These are phyloP conservation scores for Taiwanofungus camphoratus DNA, from an alignment of 1,284 basidiomycete species.

Conservation along the genomic window DNA sequence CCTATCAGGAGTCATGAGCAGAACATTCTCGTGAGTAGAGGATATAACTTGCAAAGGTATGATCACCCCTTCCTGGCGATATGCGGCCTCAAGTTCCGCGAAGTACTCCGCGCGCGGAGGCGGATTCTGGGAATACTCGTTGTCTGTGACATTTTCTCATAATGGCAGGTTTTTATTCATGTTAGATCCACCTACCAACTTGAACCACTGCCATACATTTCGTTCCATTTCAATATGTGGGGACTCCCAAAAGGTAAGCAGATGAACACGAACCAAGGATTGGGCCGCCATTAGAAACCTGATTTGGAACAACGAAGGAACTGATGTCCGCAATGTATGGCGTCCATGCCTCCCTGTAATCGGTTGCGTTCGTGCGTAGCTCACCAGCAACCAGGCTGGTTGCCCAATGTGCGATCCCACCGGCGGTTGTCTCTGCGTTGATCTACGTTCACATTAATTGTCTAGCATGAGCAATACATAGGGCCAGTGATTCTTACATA, in stretches of 20 bases:
- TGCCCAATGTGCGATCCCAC: conserved; percentile 76
- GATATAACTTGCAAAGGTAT: conserved; percentile 43
- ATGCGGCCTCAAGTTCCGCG: conserved; percentile 51
- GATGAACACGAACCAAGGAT: conserved; percentile 52
- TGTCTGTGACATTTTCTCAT: conserved; percentile 42
- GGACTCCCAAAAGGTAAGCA: background rate
- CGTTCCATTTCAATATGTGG: background rate
- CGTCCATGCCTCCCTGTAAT: conserved; percentile 65
- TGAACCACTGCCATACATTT: conserved; percentile 46
- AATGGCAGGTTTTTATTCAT: background rate
- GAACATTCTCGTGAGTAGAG: background rate
- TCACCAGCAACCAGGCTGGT: conserved; percentile 61
- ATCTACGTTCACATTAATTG: no score
- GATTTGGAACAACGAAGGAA: conserved; percentile 53
- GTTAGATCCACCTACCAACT: conserved; percentile 41
- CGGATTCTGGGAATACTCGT: conserved; percentile 61
- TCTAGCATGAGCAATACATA: background rate
- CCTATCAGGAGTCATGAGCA: conserved; percentile 9
- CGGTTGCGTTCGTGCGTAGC: conserved; percentile 64
- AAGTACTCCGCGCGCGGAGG: conserved; percentile 57
- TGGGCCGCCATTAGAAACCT: conserved; percentile 66
- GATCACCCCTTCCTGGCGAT: conserved; percentile 50
- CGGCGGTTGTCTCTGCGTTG: conserved; percentile 78
- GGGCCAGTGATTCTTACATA: conserved; percentile 15
- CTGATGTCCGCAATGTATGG: conserved; percentile 65